Percentiles rank a stretch among this genome's conserved stretches.
Conservation (phyloP, 2,329 filamentous ascomycete species). For the Diaporthe vaccinii region DNA sequence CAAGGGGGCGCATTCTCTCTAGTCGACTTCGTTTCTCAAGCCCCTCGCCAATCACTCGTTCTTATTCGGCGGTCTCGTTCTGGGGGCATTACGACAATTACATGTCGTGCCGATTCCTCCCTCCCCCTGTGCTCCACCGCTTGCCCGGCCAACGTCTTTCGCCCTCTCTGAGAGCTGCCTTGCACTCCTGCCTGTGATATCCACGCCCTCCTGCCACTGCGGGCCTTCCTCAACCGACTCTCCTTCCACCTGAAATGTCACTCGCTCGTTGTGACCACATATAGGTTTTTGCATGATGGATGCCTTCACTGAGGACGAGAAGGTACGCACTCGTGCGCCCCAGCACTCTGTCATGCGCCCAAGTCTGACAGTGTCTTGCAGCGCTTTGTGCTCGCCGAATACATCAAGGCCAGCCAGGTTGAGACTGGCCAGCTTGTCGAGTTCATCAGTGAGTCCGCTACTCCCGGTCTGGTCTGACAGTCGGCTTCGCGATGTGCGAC, state of each 20-base stretch:
- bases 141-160: slow-evolving; percentile 31
- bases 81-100: slow-evolving; percentile 33
- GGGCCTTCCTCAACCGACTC: not conserved
- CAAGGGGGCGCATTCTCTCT: slow-evolving; percentile 22
- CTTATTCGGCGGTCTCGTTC: slow-evolving; percentile 41
- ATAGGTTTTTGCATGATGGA: slow-evolving; percentile 53
- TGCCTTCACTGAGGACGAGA: slow-evolving; percentile 64
- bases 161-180: slow-evolving; percentile 33
- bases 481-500: not conserved
- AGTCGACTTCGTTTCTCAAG: slow-evolving; percentile 31
- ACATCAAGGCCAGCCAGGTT: slow-evolving; percentile 68
- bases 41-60: slow-evolving; percentile 39
- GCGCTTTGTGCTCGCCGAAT: slow-evolving; percentile 70
- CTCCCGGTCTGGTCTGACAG: not conserved
- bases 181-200: slow-evolving; percentile 30
- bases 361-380: slow-evolving; percentile 47
- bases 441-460: slow-evolving; percentile 56
- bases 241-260: slow-evolving; percentile 39
- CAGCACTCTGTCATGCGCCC: slow-evolving; percentile 29
- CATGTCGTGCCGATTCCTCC: slow-evolving; percentile 18
- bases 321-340: slow-evolving; percentile 56
- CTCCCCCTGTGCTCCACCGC: slow-evolving; percentile 33
- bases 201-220: slow-evolving; percentile 6
- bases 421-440: slow-evolving; percentile 60
- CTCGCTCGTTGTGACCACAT: slow-evolving; percentile 33